Percentiles rank a stretch among this genome's conserved stretches.
These are phyloP conservation scores for Cubamyces lactineus DNA, from an alignment of 768 basidiomycete species.

Conservation along the genomic window DNA sequence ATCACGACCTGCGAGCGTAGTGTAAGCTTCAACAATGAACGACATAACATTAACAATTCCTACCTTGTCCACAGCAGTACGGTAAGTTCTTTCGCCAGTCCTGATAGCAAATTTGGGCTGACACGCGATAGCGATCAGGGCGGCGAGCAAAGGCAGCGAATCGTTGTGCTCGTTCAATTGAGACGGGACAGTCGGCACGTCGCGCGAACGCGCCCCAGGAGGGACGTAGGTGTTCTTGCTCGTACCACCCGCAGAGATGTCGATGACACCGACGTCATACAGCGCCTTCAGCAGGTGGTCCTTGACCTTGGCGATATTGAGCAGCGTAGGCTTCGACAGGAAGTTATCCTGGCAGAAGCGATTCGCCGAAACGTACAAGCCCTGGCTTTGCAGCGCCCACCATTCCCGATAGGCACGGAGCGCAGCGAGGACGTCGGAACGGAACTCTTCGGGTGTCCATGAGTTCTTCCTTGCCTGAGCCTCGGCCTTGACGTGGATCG, in stretches of 20 bases:
- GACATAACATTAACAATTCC: slow-evolving; percentile 18
- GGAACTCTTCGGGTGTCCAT: slow-evolving; percentile 80
- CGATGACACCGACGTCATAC: slow-evolving; percentile 79
- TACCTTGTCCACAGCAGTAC: slow-evolving; percentile 87
- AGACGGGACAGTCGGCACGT: slow-evolving; percentile 54
- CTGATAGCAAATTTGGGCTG: slow-evolving; percentile 92
- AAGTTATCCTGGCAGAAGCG: slow-evolving; percentile 85
- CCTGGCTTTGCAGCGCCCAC: slow-evolving; percentile 69
- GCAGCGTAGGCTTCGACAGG: slow-evolving; percentile 81
- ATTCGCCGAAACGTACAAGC: slow-evolving; percentile 68
- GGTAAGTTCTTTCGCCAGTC: slow-evolving; percentile 63
- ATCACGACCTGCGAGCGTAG: slow-evolving; percentile 56
- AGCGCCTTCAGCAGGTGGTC: slow-evolving; percentile 75
- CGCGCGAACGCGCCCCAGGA: slow-evolving; percentile 28
- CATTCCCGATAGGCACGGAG: slow-evolving; percentile 83
- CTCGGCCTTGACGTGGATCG: slow-evolving; percentile 72
- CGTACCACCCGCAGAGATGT: slow-evolving; percentile 67
- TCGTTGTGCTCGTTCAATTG: slow-evolving; percentile 74
- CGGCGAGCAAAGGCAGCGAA: slow-evolving; percentile 76
- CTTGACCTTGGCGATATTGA: slow-evolving; percentile 81
- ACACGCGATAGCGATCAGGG: slow-evolving; percentile 80
- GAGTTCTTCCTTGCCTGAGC: slow-evolving; percentile 73
- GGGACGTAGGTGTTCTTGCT: slow-evolving; percentile 31
- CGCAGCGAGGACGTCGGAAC: slow-evolving; percentile 81
- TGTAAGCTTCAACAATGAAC: not conserved